These are phyloP conservation scores for Hypoxylon trugodes DNA, from an alignment of 495 filamentous ascomycete species.

Conservation along the genomic window DNA sequence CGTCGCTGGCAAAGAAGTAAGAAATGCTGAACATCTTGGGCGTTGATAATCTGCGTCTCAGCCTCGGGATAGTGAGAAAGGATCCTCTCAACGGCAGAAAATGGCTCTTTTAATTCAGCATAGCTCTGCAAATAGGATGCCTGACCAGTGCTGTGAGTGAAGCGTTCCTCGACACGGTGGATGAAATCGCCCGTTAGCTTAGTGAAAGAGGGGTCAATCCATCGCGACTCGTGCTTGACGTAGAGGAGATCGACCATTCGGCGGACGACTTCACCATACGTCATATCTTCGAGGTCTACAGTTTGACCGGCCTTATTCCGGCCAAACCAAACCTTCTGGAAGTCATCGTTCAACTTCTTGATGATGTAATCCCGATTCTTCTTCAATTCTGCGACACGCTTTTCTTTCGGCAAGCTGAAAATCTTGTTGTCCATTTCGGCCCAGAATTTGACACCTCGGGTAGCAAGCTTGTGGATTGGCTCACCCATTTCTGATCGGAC, in stretches of 20 bases:
- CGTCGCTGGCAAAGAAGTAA: conserved; percentile 89
- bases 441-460: conserved; percentile 94
- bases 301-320: conserved; percentile 82
- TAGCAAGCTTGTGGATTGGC: conserved; percentile 97
- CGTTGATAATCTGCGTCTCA: conserved; percentile 91
- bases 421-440: conserved; percentile 98
- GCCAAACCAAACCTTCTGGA: conserved; percentile 99
- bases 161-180: conserved; percentile 92
- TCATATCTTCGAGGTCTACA: conserved; percentile 98
- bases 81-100: conserved; percentile 76
- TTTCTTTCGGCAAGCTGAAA: conserved; percentile 94
- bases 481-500: conserved; percentile 99
- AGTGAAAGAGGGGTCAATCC: conserved; percentile 88
- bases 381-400: conserved; percentile 89
- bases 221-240: conserved; percentile 89
- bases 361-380: conserved; percentile 95
- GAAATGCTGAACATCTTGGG: conserved; percentile 97
- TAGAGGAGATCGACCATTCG: conserved; percentile 98
- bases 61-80: conserved; percentile 84
- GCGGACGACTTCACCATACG: conserved; percentile 88
- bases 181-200: conserved; percentile 93
- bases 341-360: conserved; percentile 96
- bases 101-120: conserved; percentile 85
- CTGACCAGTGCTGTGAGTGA: conserved; percentile 71
- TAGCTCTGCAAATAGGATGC: conserved; percentile 86